Percentiles rank a stretch among this genome's conserved stretches.
These are phyloP conservation scores for Ilex aquifolium DNA, from an alignment of 257 asterid genomes.

Conservation along the genomic window DNA sequence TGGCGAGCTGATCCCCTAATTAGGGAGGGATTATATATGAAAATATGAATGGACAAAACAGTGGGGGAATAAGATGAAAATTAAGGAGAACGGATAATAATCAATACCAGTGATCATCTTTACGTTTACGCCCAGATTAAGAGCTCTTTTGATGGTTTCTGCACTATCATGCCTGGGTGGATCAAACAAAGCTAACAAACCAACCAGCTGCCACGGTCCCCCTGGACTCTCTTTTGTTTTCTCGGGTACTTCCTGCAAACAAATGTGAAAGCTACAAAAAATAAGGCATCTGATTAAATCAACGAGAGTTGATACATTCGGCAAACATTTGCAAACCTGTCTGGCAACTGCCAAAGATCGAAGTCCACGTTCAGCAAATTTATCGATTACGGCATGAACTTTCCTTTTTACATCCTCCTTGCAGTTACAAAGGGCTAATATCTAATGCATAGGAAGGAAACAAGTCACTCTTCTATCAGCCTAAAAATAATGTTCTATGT, in stretches of 20 bases:
- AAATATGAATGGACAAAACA: neutral
- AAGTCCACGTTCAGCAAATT: too few species aligned
- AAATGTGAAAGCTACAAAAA: neutral
- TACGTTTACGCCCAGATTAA: neutral
- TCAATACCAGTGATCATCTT: neutral
- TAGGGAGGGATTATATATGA: neutral
- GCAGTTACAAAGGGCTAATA: neutral
- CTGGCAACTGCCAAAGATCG: too few species aligned
- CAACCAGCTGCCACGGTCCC: neutral
- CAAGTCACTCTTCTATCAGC: neutral
- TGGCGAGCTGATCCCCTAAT: neutral
- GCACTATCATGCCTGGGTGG: constrained; percentile 1
- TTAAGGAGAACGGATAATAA: neutral
- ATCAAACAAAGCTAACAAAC: neutral
- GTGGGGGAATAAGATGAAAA: neutral
- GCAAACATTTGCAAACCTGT: too few species aligned
- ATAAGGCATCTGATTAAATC: neutral
- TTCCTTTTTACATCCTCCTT: neutral
- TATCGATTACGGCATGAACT: neutral
- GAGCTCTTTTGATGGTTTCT: neutral
- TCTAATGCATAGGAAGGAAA: too few species aligned
- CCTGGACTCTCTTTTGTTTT: neutral
- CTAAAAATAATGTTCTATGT: neutral
- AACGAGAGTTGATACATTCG: too few species aligned
- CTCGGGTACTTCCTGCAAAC: neutral